These are phyloP conservation scores for Scheffersomyces stipitis DNA, from an alignment of 805 yeast species.

Conservation along the genomic window DNA sequence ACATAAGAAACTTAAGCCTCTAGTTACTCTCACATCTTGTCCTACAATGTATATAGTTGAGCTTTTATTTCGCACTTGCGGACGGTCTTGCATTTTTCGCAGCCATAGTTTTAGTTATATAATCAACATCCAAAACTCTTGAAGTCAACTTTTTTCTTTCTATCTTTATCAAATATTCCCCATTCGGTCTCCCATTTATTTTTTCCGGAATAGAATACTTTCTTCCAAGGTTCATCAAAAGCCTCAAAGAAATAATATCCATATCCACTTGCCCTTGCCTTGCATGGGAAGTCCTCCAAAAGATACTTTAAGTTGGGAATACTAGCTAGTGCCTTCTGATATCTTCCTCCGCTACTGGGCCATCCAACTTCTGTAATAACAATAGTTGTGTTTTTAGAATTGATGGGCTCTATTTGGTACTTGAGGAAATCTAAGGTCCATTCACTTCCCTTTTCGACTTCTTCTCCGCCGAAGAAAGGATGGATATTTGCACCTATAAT, in stretches of 20 bases:
- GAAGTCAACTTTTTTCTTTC: conserved; percentile 43
- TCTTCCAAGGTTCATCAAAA: conserved; percentile 73
- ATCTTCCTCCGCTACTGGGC: conserved; percentile 64
- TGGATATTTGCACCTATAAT: conserved; percentile 63
- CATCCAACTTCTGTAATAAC: conserved; percentile 68
- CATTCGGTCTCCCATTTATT: conserved; percentile 68
- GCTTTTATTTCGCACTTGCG: no score
- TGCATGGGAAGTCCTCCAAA: conserved; percentile 53
- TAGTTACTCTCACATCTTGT: no score
- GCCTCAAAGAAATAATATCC: conserved; percentile 69
- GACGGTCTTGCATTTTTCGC: no score
- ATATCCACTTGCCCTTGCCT: conserved; percentile 30
- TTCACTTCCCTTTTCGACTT: conserved; percentile 43
- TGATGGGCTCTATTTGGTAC: conserved; percentile 42
- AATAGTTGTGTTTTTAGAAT: conserved; percentile 27
- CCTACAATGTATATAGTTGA: no score
- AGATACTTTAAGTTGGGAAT: conserved; percentile 45
- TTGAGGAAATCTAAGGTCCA: conserved; percentile 55
- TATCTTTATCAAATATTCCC: conserved; percentile 58
- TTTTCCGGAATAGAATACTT: conserved; percentile 46
- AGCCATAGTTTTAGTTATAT: no score
- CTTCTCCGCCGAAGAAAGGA: conserved; percentile 65
- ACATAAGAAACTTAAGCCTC: no score
- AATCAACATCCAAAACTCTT: not conserved
- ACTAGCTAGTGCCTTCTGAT: conserved; percentile 48